A percentile compares a stretch with the other conserved stretches of the same genome.
These are phyloP conservation scores for Kwoniella heveanensis DNA, from an alignment of 768 basidiomycete species.

Conservation along the genomic window DNA sequence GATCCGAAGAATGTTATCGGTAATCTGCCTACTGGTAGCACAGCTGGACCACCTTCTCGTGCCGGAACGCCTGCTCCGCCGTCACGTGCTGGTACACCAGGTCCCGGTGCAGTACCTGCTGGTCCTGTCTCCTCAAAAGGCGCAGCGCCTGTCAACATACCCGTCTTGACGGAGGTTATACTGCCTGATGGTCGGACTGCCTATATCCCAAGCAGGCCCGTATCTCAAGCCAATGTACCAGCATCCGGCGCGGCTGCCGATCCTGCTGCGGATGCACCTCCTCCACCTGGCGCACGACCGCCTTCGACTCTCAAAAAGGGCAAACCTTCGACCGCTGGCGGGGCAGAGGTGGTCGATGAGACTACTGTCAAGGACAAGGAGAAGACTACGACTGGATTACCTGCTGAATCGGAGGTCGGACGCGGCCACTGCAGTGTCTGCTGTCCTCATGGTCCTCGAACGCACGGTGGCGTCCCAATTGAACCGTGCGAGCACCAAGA, in stretches of 20 bases:
- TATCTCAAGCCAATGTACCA: conserved; percentile 4
- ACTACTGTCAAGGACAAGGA: conserved; percentile 7
- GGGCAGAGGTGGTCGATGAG: conserved; percentile 7
- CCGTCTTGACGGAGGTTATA: conserved; percentile 32
- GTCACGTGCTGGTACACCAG: neutral
- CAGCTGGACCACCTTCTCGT: conserved; percentile 15
- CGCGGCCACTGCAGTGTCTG: conserved; percentile 42
- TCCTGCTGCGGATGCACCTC: too few species aligned
- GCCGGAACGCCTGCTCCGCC: conserved; percentile 13
- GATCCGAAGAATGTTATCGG: conserved; percentile 5
- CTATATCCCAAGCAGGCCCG: conserved; percentile 36
- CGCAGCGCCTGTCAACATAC: conserved; percentile 1
- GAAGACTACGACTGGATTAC: conserved; percentile 5
- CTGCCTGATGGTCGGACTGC: conserved; percentile 44
- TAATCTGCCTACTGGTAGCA: neutral
- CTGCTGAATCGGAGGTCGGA: conserved; percentile 32
- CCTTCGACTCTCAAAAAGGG: conserved; percentile 21
- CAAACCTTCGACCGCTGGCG: conserved; percentile 9
- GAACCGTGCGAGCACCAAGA: conserved; percentile 44
- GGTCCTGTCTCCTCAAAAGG: conserved; percentile 1
- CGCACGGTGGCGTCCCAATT: conserved; percentile 27
- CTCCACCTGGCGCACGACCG: conserved; percentile 15
- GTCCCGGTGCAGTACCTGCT: neutral
- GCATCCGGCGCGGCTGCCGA: too few species aligned
- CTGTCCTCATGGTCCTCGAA: conserved; percentile 39